Conservation (phyloP, 495 filamentous ascomycete genomes). For the Recurvomyces mirabilis region DNA sequence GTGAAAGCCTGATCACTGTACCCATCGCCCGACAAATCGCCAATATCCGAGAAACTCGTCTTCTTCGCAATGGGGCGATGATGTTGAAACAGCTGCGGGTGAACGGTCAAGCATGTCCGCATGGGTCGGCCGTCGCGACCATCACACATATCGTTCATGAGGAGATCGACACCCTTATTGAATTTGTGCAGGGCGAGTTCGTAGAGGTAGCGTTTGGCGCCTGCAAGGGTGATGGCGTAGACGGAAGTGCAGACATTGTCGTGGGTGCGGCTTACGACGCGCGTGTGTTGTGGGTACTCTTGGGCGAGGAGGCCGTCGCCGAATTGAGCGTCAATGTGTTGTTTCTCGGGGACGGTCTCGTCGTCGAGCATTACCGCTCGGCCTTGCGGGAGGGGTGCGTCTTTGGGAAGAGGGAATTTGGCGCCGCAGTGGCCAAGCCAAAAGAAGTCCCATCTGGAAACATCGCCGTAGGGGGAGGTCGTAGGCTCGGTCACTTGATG, state of each 20-base stretch:
- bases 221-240: conserved; percentile 6
- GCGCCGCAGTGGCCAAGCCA: conserved; percentile 15
- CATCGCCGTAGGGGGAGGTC: conserved; percentile 11
- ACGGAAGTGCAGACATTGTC: conserved; percentile 1
- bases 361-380: conserved; percentile 8
- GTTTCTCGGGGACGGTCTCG: conserved; percentile 9
- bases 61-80: conserved; percentile 7
- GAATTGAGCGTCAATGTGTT: conserved; percentile 5
- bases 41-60: conserved; percentile 4
- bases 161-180: neutral
- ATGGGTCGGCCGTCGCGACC: neutral
- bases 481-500: neutral
- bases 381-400: conserved; percentile 3
- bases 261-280: conserved; percentile 3
- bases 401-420: conserved; percentile 1
- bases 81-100: conserved; percentile 11
- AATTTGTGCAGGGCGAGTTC: conserved; percentile 3
- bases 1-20: neutral
- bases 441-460: conserved; percentile 10
- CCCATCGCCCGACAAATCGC: neutral
- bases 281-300: conserved; percentile 11
- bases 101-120: conserved; percentile 2
- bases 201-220: conserved; percentile 10
- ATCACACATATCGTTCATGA: conserved; percentile 3
- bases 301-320: conserved; percentile 1